A percentile compares a stretch with the other conserved stretches of the same genome.
Evolutionary conservation across 192 early-diverging fungal genomes (phyloP).

Genomic region (Paraglomus brasilianum): DNA sequence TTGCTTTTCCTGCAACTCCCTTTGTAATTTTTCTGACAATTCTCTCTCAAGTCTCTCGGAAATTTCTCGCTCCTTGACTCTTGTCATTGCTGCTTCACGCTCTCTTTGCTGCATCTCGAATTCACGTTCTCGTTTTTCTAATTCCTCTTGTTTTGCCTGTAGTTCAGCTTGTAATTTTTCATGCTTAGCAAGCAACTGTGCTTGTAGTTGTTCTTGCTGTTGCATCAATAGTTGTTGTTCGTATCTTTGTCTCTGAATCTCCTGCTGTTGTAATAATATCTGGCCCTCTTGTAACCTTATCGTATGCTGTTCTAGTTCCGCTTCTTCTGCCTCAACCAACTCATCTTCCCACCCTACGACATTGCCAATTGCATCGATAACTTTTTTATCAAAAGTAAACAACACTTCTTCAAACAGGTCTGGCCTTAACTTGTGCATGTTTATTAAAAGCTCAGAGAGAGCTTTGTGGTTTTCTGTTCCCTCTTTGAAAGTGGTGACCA

Average conservation of each 20-base stretch:
- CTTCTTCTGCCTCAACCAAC: constrained; percentile 24
- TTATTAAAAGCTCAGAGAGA: constrained; percentile 8
- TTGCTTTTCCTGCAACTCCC: neutral
- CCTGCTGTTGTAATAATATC: no score
- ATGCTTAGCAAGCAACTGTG: no score
- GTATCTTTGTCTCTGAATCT: no score
- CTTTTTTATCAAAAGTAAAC: constrained; percentile 22
- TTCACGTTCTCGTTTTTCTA: neutral
- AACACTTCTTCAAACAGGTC: constrained; percentile 20
- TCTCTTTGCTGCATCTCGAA: neutral
- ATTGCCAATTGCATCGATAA: constrained; percentile 19
- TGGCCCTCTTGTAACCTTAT: no score
- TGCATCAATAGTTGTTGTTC: no score
- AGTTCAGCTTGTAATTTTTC: no score
- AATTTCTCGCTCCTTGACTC: neutral
- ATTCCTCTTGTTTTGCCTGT: neutral
- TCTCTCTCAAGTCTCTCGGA: neutral
- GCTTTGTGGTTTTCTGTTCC: constrained; percentile 16
- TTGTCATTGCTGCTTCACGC: constrained; percentile 5
- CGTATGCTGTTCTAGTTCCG: neutral
- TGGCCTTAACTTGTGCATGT: constrained; percentile 26
- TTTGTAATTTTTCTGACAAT: neutral
- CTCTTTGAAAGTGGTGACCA: constrained; percentile 7
- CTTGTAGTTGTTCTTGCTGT: no score
- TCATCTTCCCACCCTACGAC: constrained; percentile 31